Conservation (phyloP, 345 rosid species). For the Psidium friedrichsthalianum region DNA sequence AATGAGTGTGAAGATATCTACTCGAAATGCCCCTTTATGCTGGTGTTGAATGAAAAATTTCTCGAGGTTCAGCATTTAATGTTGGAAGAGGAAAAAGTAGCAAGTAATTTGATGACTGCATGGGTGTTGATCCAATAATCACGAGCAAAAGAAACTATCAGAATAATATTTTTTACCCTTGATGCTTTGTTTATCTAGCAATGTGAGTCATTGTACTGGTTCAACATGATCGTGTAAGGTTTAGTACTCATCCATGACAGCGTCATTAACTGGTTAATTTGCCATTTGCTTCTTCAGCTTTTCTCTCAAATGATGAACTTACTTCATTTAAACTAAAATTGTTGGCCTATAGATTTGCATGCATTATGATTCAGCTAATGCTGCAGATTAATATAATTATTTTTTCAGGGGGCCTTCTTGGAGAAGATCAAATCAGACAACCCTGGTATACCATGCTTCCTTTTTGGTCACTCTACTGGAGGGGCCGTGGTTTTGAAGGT, state of each 20-base stretch:
- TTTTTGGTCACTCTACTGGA: conserved; percentile 95
- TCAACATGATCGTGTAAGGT: not conserved
- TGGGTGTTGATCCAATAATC: not conserved
- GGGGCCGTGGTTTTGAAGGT: conserved; percentile 98
- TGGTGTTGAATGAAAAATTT: not conserved
- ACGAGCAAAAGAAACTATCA: not conserved
- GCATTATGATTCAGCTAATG: not conserved
- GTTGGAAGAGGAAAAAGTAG: not conserved
- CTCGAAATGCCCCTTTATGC: not conserved
- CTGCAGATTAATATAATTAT: not conserved
- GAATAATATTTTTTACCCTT: not conserved
- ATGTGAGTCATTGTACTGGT: not conserved
- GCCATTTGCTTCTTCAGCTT: not conserved
- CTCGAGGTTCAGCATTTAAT: not conserved
- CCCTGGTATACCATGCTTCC: conserved; percentile 88
- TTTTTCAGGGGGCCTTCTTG: conserved; percentile 63
- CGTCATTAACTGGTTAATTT: not conserved
- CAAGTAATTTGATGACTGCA: not conserved
- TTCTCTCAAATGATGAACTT: not conserved
- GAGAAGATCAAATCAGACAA: conserved; percentile 68
- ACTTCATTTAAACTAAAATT: not conserved
- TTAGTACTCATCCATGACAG: not conserved
- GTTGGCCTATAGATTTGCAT: not conserved
- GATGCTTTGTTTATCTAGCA: not conserved
- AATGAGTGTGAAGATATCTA: not conserved